Evolutionary conservation across 2,329 filamentous ascomycete species (phyloP).

Genomic region (Chaetomiaceae sp.): DNA sequence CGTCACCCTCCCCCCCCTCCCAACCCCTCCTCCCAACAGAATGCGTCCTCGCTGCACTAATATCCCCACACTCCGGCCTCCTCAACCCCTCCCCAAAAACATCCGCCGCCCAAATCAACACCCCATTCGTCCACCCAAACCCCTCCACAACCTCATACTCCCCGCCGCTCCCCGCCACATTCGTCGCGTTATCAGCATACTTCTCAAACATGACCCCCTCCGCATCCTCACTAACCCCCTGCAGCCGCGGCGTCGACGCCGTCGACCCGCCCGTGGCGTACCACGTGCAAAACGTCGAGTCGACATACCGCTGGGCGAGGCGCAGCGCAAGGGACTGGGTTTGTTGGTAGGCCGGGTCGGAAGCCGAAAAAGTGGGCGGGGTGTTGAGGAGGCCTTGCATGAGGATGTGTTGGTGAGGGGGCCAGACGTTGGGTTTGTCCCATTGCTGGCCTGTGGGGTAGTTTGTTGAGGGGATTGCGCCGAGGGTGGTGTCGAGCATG

Average conservation of each 20-base stretch:
- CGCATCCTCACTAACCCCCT: conserved; percentile 38
- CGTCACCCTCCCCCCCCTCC: not conserved
- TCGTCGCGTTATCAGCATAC: conserved; percentile 56
- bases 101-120: conserved; percentile 62
- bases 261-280: conserved; percentile 61
- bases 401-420: conserved; percentile 59
- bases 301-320: conserved; percentile 61
- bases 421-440: conserved; percentile 69
- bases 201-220: conserved; percentile 66
- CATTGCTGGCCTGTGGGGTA: conserved; percentile 59
- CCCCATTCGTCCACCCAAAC: conserved; percentile 67
- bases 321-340: conserved; percentile 52
- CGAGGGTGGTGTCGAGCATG: conserved; percentile 47
- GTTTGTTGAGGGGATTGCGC: conserved; percentile 60
- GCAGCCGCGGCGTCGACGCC: conserved; percentile 44
- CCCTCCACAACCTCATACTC: conserved; percentile 67
- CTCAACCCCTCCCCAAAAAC: conserved; percentile 52
- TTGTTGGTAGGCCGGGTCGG: conserved; percentile 49
- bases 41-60: conserved; percentile 38
- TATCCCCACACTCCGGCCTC: conserved; percentile 51
- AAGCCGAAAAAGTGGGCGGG: conserved; percentile 48
- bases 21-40: conserved; percentile 21
- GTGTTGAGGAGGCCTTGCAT: conserved; percentile 59
- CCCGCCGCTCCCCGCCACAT: conserved; percentile 58
- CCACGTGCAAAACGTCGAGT: conserved; percentile 67